phyloP scores from a whole-genome alignment of 345 rosid species.

The Hevea brasiliensis region DNA sequence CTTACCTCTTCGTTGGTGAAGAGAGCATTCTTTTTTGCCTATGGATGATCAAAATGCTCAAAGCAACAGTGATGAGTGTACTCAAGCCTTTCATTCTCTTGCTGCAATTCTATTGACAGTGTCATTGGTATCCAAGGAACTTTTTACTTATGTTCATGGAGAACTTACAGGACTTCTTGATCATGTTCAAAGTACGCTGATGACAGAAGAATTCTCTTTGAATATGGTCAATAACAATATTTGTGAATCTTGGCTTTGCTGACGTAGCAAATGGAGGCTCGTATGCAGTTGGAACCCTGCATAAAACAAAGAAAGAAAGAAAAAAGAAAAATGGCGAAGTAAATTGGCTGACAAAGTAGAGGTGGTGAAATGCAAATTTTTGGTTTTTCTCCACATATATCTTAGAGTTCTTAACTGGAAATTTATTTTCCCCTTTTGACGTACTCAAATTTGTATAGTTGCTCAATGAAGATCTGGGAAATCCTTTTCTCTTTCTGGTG shows the following conservation, averaged over 20 bases:
- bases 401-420: conserved; percentile 5
- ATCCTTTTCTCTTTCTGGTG: not conserved
- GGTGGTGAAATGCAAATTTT: conserved; percentile 23
- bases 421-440: not conserved
- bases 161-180: conserved; percentile 59
- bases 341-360: conserved; percentile 5
- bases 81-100: conserved; percentile 65
- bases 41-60: conserved; percentile 45
- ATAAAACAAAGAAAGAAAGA: conserved; percentile 39
- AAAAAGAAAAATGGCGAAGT: too few relatives aligned
- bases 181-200: conserved; percentile 55
- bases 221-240: conserved; percentile 41
- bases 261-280: conserved; percentile 3
- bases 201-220: conserved; percentile 37
- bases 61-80: conserved; percentile 50
- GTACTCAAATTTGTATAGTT: conserved; percentile 3
- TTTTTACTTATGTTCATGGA: conserved; percentile 53
- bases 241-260: conserved; percentile 35
- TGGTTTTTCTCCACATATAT: conserved; percentile 11
- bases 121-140: conserved; percentile 59
- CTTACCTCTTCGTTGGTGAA: conserved; percentile 71
- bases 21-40: conserved; percentile 46
- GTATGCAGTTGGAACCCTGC: conserved; percentile 10
- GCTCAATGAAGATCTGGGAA: not conserved
- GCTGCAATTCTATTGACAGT: conserved; percentile 64